Conservation (phyloP, 2,329 filamentous ascomycete genomes). For the Epichloe gansuensis region DNA sequence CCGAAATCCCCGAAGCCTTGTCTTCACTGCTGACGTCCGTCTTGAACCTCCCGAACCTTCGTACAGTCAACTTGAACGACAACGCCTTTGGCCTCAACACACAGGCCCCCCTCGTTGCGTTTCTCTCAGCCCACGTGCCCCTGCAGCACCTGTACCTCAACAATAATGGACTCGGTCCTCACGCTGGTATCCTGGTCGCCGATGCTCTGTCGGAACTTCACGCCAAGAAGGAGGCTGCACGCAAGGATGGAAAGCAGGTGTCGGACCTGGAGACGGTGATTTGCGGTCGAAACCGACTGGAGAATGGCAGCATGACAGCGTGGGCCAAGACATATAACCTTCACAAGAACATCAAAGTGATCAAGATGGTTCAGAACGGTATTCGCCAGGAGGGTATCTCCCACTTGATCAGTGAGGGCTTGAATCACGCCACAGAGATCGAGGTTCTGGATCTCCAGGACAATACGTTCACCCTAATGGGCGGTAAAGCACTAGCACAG, state of each 20-base stretch:
- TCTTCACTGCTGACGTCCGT: conserved; percentile 75
- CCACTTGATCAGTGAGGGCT: conserved; percentile 63
- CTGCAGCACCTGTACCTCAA: conserved; percentile 92
- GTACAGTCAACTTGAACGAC: conserved; percentile 90
- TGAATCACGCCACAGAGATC: conserved; percentile 56
- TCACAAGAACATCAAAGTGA: conserved; percentile 66
- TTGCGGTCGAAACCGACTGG: conserved; percentile 88
- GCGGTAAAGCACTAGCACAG: conserved; percentile 64
- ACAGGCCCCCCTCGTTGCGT: conserved; percentile 81
- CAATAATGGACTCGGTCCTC: conserved; percentile 93
- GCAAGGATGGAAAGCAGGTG: conserved; percentile 57
- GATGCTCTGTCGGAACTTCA: conserved; percentile 76
- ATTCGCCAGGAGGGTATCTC: conserved; percentile 90
- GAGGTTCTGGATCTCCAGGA: conserved; percentile 84
- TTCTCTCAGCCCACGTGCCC: conserved; percentile 76
- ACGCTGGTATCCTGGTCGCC: conserved; percentile 78
- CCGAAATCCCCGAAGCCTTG: conserved; percentile 85
- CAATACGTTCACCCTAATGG: conserved; percentile 83
- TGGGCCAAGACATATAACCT: conserved; percentile 83
- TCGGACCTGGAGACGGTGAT: conserved; percentile 90
- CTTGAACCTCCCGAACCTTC: conserved; percentile 71
- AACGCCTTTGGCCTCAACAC: conserved; percentile 97
- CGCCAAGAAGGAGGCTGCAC: conserved; percentile 67
- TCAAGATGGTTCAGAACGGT: conserved; percentile 98
- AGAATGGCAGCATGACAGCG: conserved; percentile 90